Evolutionary conservation across 2,329 filamentous ascomycete genomes (phyloP).

Genomic region (Colletotrichum tamarilloi): DNA sequence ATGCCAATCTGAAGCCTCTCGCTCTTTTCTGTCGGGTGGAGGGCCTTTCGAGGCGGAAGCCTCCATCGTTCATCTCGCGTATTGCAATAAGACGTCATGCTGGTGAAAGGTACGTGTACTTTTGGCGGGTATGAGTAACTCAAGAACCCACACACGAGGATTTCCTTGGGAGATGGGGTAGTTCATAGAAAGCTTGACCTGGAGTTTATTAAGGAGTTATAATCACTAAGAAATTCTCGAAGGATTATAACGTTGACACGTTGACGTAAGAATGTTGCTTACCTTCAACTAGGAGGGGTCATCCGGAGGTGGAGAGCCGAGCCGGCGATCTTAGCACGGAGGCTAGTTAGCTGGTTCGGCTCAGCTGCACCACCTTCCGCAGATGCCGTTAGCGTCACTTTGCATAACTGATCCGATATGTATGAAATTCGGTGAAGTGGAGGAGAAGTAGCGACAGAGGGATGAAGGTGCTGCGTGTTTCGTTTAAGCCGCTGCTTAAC

Average conservation of each 20-base stretch:
- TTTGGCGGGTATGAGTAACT: neutral
- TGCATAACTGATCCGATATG: neutral
- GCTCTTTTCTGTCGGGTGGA: no score
- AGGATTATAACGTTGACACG: no score
- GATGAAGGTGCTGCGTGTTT: neutral
- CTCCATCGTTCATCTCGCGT: neutral
- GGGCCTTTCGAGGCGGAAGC: neutral
- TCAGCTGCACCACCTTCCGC: neutral
- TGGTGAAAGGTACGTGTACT: neutral
- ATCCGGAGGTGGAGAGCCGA: conserved; percentile 10
- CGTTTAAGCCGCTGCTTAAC: neutral
- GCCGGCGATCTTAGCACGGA: neutral
- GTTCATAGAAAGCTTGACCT: no score
- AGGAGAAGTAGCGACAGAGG: neutral
- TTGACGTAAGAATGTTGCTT: neutral
- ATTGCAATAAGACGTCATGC: neutral
- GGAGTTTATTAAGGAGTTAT: no score
- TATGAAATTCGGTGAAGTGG: neutral
- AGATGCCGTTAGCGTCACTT: neutral
- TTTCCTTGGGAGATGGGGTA: neutral
- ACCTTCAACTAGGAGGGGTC: neutral
- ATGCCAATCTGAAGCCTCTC: neutral
- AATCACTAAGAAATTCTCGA: no score
- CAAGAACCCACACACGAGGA: neutral
- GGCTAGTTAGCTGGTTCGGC: neutral